These are phyloP conservation scores for Singerocomus rubriflavus DNA, from an alignment of 1,284 basidiomycete species.

Conservation along the genomic window DNA sequence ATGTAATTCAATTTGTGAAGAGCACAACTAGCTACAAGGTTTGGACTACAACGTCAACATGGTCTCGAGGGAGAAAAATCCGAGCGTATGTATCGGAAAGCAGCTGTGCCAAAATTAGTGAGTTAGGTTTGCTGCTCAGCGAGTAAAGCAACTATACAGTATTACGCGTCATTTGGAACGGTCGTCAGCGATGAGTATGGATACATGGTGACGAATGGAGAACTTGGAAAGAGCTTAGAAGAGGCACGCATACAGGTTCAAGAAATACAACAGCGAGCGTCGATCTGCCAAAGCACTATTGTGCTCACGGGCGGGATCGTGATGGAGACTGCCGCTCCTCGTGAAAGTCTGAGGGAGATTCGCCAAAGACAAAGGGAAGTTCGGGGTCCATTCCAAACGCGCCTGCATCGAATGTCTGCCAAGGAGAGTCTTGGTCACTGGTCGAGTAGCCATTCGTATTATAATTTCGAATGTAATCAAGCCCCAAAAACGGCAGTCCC, in stretches of 20 bases:
- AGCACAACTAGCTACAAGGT: constrained; percentile 7
- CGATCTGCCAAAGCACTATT: no score
- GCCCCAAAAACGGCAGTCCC: constrained; percentile 73
- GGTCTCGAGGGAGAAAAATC: neutral
- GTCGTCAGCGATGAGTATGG: constrained; percentile 26
- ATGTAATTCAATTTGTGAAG: constrained; percentile 14
- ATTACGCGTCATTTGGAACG: constrained; percentile 16
- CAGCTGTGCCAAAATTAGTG: constrained; percentile 21
- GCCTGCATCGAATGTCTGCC: constrained; percentile 70
- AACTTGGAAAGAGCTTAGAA: constrained; percentile 2
- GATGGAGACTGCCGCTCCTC: constrained; percentile 32
- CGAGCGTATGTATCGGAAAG: constrained; percentile 6
- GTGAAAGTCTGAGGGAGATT: constrained; percentile 32
- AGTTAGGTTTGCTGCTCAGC: constrained; percentile 30
- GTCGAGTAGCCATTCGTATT: constrained; percentile 41
- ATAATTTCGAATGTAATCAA: constrained; percentile 78
- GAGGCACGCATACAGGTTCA: constrained; percentile 16
- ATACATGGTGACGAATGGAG: constrained; percentile 23
- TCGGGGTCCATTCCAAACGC: constrained; percentile 74
- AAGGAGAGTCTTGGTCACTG: constrained; percentile 62
- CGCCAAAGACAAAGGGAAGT: constrained; percentile 58
- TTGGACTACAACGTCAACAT: constrained; percentile 14
- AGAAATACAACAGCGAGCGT: constrained; percentile 9
- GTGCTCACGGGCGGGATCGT: constrained; percentile 18
- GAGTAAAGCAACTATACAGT: constrained; percentile 41